Evolutionary conservation across 148 eudicot genomes (phyloP).

Genomic region (Bassia scoparia): DNA sequence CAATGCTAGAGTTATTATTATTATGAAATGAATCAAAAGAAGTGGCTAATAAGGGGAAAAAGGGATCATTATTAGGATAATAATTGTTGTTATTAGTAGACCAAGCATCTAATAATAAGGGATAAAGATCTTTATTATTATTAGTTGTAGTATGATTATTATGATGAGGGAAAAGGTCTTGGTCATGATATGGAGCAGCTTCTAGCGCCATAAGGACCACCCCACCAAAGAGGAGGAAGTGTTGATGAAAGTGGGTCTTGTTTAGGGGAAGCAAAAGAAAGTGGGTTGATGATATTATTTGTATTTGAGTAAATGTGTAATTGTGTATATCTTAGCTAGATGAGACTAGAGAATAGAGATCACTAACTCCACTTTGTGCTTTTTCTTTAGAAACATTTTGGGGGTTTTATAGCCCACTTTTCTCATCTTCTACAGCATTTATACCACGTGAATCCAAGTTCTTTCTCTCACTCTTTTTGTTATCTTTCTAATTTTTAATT

Average conservation of each 20-base stretch:
- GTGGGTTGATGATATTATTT: constrained; percentile 3
- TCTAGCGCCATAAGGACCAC: constrained; percentile 25
- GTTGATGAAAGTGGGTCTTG: too few relatives aligned
- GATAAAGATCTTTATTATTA: constrained; percentile 17
- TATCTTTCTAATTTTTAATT: too few relatives aligned
- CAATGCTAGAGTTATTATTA: background rate
- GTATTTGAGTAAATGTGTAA: too few relatives aligned
- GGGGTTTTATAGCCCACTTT: constrained; percentile 18
- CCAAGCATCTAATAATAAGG: constrained; percentile 25
- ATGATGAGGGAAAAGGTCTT: constrained; percentile 20
- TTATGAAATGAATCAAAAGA: background rate
- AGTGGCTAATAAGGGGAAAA: background rate
- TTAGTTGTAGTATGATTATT: too few relatives aligned
- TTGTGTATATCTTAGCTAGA: too few relatives aligned
- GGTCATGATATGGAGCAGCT: constrained; percentile 19
- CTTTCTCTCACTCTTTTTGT: too few relatives aligned
- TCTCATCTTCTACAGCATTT: background rate
- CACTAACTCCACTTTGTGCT: constrained; percentile 9
- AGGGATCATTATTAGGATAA: background rate
- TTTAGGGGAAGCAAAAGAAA: constrained; percentile 20
- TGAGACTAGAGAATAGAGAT: background rate
- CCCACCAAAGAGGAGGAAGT: background rate
- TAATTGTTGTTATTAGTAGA: background rate
- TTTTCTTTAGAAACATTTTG: constrained; percentile 20
- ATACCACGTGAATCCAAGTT: constrained; percentile 13